Conservation (phyloP, 345 rosid genomes). For the Salix caprea region DNA sequence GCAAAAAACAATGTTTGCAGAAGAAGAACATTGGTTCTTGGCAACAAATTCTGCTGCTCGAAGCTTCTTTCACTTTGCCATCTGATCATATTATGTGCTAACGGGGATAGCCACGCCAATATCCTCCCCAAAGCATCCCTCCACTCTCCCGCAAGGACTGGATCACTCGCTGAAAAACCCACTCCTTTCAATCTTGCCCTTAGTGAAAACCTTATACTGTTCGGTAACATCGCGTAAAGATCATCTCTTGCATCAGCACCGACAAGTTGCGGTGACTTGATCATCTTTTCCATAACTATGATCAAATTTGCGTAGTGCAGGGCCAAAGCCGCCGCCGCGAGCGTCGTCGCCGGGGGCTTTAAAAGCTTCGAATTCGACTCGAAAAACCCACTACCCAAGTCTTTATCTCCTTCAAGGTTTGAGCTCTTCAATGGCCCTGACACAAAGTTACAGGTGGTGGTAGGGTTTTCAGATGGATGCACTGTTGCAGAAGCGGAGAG, state of each 20-base stretch:
- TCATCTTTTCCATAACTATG: slow-evolving; percentile 89
- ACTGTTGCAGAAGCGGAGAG: slow-evolving; percentile 79
- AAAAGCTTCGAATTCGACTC: slow-evolving; percentile 58
- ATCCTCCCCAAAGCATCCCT: slow-evolving; percentile 69
- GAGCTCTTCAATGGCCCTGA: slow-evolving; percentile 39
- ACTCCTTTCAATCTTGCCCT: slow-evolving; percentile 70
- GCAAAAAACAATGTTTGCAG: slow-evolving; percentile 80
- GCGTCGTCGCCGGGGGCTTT: slow-evolving; percentile 62
- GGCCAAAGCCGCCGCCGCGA: slow-evolving; percentile 75
- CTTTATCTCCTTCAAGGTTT: slow-evolving; percentile 15
- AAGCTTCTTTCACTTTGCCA: slow-evolving; percentile 98
- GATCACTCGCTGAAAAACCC: slow-evolving; percentile 68
- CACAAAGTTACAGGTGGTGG: slow-evolving; percentile 25
- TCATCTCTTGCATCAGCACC: slow-evolving; percentile 91
- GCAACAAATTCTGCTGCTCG: slow-evolving; percentile 58
- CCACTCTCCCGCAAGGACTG: slow-evolving; percentile 81
- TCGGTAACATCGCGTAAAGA: slow-evolving; percentile 79
- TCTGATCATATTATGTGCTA: slow-evolving; percentile 93
- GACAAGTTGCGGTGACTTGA: slow-evolving; percentile 81
- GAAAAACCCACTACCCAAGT: slow-evolving; percentile 36
- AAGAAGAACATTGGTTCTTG: slow-evolving; percentile 56
- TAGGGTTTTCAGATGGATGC: slow-evolving; percentile 53
- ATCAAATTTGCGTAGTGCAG: slow-evolving; percentile 83
- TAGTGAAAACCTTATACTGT: slow-evolving; percentile 55
- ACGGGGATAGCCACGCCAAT: slow-evolving; percentile 75